phyloP scores from a whole-genome alignment of 2,329 filamentous ascomycete genomes.

The Grosmannia huntii region DNA sequence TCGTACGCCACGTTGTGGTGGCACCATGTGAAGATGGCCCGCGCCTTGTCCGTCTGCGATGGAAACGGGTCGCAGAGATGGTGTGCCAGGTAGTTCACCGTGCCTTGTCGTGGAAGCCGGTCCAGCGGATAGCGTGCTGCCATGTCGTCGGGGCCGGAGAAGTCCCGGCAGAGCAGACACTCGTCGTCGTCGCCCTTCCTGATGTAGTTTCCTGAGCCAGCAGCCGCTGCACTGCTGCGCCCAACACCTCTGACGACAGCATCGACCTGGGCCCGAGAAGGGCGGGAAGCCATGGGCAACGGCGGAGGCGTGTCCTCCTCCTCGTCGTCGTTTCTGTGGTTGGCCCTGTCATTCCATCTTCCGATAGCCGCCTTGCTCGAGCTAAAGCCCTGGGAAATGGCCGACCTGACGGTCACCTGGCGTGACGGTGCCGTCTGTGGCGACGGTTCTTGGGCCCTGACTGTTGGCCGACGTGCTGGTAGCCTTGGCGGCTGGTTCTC shows the following conservation, averaged over 20 bases:
- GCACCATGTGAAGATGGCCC: slow-evolving; percentile 88
- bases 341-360: too few species aligned
- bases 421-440: slow-evolving; percentile 29
- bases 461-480: neutral
- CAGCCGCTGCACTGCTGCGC: neutral
- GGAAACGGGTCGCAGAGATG: slow-evolving; percentile 68
- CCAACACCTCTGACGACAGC: slow-evolving; percentile 17
- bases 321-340: slow-evolving; percentile 3
- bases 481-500: slow-evolving; percentile 1
- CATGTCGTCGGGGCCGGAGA: slow-evolving; percentile 65
- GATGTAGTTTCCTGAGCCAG: neutral
- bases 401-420: slow-evolving; percentile 16
- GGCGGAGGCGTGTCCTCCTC: slow-evolving; percentile 33
- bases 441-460: slow-evolving; percentile 42
- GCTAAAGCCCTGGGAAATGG: slow-evolving; percentile 17
- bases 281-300: slow-evolving; percentile 38
- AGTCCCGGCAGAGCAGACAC: slow-evolving; percentile 83
- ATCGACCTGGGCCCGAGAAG: slow-evolving; percentile 37
- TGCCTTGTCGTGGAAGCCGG: slow-evolving; percentile 51
- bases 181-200: slow-evolving; percentile 14
- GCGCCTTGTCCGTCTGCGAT: slow-evolving; percentile 79
- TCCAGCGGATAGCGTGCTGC: slow-evolving; percentile 64
- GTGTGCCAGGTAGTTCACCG: slow-evolving; percentile 62
- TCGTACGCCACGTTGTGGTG: slow-evolving; percentile 91
- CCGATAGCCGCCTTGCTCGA: neutral